Base-by-base conservation (phyloP, 1,284 basidiomycete species). In the Tilletia walkeri region DNA sequence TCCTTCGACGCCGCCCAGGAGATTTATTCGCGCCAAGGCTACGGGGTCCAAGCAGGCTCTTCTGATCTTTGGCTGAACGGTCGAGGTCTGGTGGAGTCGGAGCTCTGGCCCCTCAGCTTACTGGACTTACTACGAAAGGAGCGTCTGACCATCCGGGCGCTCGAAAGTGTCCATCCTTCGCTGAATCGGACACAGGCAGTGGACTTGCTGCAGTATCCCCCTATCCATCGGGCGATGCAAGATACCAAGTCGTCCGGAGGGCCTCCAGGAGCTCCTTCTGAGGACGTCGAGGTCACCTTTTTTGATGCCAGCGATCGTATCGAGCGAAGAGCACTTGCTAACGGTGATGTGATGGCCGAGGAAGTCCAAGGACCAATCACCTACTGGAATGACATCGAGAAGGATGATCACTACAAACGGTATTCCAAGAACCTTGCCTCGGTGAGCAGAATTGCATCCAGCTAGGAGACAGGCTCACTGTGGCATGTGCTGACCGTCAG, bases 341-440 rank as follows among this genome's bases (percentile, higher is more conserved):
- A 24, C 0, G 59, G 67, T 0, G 68, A 70, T n/a, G 69, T 56
- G 2, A 45, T 49, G 16, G 24, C 38, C 5, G 45, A 53, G 10
- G 36, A 65, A 16, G 50, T 67, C 16, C 39, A n/a, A 1, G 92
- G 90, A 0, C 87, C 86, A 16, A 88, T 96, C 66, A 82, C 89
- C 0, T 98, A 92, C 89, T 90, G 91, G 88, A 98, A 98, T 84
- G 90, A 98, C 84, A 84, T 98, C 34, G 90, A 93, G 84, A 91
- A 89, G 73, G 95, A 97, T 80, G 86, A 85, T 18, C 20, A 47
- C 45, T 66, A 72, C 68, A 67, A 38, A 48, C 67, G 24, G 75
- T 77, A 79, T 53, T 70, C 14, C 71, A 47, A 3, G 67, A 50
- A 50, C 68, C 78, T 16, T 66, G 68, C 20, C 71, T 75, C 24